Evolutionary conservation across 1,139 yeast genomes (phyloP).

Genomic region (Suhomyces coccinellae): DNA sequence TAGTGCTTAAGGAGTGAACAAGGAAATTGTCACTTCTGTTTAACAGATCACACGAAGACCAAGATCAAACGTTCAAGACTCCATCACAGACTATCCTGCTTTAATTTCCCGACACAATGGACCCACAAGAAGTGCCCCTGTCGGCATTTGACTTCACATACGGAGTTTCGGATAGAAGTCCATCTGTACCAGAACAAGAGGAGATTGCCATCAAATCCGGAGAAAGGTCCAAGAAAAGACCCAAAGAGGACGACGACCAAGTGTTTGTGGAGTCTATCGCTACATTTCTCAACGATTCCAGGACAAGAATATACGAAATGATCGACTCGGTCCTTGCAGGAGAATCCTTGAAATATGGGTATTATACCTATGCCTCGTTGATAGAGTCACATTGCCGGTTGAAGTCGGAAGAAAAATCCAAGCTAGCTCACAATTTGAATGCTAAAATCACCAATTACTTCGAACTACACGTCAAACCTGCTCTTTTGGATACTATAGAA

Average conservation of each 20-base stretch:
- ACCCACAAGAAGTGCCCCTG: conserved; percentile 1
- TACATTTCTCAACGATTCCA: conserved; percentile 10
- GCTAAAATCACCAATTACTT: conserved; percentile 23
- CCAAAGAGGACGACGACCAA: conserved; percentile 9
- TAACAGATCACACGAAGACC: neutral
- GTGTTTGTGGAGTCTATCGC: conserved; percentile 6
- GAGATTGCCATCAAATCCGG: conserved; percentile 2
- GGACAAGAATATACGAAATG: conserved; percentile 12
- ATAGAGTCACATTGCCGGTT: conserved; percentile 38
- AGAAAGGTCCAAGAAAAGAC: conserved; percentile 13
- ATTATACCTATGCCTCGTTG: conserved; percentile 28
- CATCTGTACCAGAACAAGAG: neutral
- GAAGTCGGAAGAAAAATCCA: conserved; percentile 35
- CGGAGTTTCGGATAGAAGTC: neutral
- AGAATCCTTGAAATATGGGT: conserved; percentile 22
- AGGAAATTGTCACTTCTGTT: too few relatives aligned
- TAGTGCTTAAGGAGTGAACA: too few relatives aligned
- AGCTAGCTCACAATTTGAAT: conserved; percentile 24
- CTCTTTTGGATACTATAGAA: neutral
- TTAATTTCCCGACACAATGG: neutral
- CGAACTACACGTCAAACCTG: neutral
- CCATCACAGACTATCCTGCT: neutral
- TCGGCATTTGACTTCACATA: neutral
- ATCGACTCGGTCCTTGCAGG: conserved; percentile 26
- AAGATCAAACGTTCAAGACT: neutral